Conservation (phyloP, 495 filamentous ascomycete genomes). For the Lophiotrema nucula region DNA sequence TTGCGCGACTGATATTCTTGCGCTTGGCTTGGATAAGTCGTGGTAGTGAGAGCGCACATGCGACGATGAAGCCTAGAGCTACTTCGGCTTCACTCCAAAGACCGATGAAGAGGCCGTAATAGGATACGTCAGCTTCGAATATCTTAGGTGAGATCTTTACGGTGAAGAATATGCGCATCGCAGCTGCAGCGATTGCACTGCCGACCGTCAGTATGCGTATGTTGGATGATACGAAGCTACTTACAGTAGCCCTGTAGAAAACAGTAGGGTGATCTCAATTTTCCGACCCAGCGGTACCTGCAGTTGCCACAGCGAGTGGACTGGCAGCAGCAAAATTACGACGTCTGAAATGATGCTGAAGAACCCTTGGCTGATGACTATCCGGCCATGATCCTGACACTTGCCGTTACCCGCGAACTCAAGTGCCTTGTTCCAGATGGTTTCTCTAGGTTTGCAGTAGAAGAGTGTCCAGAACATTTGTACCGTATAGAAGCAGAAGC, state of each 20-base stretch:
- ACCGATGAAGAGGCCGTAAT: constrained; percentile 22
- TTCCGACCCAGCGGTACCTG: constrained; percentile 14
- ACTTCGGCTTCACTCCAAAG: constrained; percentile 25
- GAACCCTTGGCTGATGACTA: constrained; percentile 9
- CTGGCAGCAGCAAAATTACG: constrained; percentile 19
- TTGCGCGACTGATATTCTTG: constrained; percentile 2
- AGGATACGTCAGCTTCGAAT: constrained; percentile 16
- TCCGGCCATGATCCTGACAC: constrained; percentile 17
- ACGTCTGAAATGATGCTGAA: constrained; percentile 25
- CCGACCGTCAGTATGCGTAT: not conserved
- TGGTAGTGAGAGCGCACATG: constrained; percentile 13
- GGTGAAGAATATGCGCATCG: constrained; percentile 22
- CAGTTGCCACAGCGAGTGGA: constrained; percentile 10
- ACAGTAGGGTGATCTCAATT: constrained; percentile 9
- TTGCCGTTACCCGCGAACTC: constrained; percentile 9
- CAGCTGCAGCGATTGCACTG: not conserved
- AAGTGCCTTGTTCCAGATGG: constrained; percentile 27
- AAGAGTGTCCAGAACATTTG: constrained; percentile 22
- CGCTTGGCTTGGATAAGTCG: constrained; percentile 17
- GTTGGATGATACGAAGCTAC: not conserved
- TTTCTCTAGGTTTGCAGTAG: constrained; percentile 16
- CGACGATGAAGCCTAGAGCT: constrained; percentile 24
- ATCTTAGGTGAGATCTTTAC: constrained; percentile 8
- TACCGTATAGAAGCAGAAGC: constrained; percentile 14
- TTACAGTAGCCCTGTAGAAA: constrained; percentile 19